phyloP scores from a whole-genome alignment of 1,284 basidiomycete species.

The Leccinum solheimii region DNA sequence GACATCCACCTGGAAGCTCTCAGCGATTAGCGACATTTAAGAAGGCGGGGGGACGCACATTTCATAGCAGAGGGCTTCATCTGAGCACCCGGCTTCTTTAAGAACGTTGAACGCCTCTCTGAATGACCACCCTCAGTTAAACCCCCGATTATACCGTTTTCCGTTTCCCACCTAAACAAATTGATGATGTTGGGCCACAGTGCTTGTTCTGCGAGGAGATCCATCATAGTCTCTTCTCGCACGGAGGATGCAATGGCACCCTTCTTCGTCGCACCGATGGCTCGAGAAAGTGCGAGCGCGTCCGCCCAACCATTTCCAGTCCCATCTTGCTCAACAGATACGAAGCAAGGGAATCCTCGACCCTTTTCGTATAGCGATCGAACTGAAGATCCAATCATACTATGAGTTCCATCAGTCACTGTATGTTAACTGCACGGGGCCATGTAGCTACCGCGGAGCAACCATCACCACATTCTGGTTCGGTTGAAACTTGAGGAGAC shows the following conservation, averaged over 20 bases:
- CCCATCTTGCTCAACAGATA: slow-evolving; percentile 65
- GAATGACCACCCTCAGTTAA: slow-evolving; percentile 3
- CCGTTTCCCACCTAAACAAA: slow-evolving; percentile 49
- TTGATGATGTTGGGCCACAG: slow-evolving; percentile 69
- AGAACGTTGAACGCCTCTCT: slow-evolving; percentile 63
- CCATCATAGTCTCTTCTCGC: slow-evolving; percentile 66
- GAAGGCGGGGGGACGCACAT: slow-evolving; percentile 43
- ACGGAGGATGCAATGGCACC: slow-evolving; percentile 67
- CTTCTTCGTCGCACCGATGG: slow-evolving; percentile 62
- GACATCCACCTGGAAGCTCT: slow-evolving; percentile 62
- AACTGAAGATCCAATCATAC: slow-evolving; percentile 67
- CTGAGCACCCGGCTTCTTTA: slow-evolving; percentile 65
- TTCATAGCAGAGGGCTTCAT: slow-evolving; percentile 67
- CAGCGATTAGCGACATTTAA: slow-evolving; percentile 1
- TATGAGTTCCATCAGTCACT: slow-evolving; percentile 23
- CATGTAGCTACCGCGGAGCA: slow-evolving; percentile 45
- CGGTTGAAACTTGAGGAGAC: slow-evolving; percentile 53
- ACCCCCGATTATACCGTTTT: neutral
- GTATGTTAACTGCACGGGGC: neutral
- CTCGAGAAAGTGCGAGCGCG: slow-evolving; percentile 56
- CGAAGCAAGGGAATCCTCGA: slow-evolving; percentile 64
- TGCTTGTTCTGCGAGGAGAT: slow-evolving; percentile 65
- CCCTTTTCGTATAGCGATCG: slow-evolving; percentile 60
- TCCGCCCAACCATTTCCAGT: slow-evolving; percentile 47
- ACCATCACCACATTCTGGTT: slow-evolving; percentile 68